phyloP scores from a whole-genome alignment of 108 stramenopile genomes.

The Nitzschia sp. region DNA sequence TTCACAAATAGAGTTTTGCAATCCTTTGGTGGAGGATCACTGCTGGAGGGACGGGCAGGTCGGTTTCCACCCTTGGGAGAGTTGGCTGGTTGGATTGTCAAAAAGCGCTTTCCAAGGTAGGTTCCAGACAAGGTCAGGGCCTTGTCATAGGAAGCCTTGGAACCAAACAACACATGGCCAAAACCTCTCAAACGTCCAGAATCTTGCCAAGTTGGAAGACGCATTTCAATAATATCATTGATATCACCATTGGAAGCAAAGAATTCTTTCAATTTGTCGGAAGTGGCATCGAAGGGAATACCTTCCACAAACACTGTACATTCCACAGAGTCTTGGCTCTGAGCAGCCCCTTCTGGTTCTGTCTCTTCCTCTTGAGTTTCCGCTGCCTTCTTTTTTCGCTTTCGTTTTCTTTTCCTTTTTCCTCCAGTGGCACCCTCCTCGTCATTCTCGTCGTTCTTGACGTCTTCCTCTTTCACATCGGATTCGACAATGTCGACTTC shows the following conservation, averaged over 20 bases:
- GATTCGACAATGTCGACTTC: slow-evolving; percentile 2
- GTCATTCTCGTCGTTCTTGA: slow-evolving; percentile 20
- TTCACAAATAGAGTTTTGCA: slow-evolving; percentile 85
- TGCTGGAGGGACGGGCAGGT: slow-evolving; percentile 11
- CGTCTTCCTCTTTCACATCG: slow-evolving; percentile 3
- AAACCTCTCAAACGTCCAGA: slow-evolving; percentile 89
- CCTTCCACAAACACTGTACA: slow-evolving; percentile 91
- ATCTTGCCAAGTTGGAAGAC: slow-evolving; percentile 94
- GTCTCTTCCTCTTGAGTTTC: slow-evolving; percentile 16
- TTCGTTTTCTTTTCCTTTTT: slow-evolving; percentile 75
- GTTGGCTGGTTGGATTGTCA: slow-evolving; percentile 75
- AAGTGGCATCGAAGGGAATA: slow-evolving; percentile 76
- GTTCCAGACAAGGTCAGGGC: slow-evolving; percentile 72
- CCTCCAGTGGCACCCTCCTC: slow-evolving; percentile 18
- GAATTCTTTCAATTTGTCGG: slow-evolving; percentile 71
- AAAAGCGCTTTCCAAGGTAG: slow-evolving; percentile 76
- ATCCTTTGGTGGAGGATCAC: slow-evolving; percentile 38
- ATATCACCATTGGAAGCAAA: slow-evolving; percentile 51
- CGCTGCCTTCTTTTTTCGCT: slow-evolving; percentile 50
- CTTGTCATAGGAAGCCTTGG: slow-evolving; percentile 38
- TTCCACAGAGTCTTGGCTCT: slow-evolving; percentile 36
- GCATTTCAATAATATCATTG: slow-evolving; percentile 64
- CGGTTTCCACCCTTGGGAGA: slow-evolving; percentile 22
- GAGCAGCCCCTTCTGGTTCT: slow-evolving; percentile 3
- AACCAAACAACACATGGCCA: slow-evolving; percentile 88